Conservation (phyloP, 2,329 filamentous ascomycete species). For the Xylariaceae sp. region DNA sequence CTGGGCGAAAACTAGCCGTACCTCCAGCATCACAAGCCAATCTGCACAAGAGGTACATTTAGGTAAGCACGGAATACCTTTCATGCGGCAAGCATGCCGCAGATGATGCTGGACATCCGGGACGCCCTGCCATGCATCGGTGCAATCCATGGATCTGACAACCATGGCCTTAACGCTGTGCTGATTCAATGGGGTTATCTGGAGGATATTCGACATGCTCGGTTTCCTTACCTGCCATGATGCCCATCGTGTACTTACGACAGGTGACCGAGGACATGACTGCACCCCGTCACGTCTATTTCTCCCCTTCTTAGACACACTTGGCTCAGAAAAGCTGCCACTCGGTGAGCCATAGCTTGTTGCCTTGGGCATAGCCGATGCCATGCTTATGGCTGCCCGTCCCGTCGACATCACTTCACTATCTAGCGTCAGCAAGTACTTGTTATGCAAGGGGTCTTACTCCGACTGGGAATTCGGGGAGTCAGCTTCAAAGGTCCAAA, state of each 20-base stretch:
- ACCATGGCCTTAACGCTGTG: neutral
- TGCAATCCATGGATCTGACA: neutral
- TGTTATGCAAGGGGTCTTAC: too few species aligned
- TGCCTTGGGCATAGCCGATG: constrained; percentile 38
- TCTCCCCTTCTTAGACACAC: neutral
- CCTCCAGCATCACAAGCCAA: too few species aligned
- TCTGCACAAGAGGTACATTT: too few species aligned
- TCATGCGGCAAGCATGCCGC: too few species aligned
- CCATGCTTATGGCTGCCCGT: constrained; percentile 59
- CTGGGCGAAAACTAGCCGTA: too few species aligned
- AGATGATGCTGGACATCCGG: too few species aligned
- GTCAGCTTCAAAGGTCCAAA: too few species aligned
- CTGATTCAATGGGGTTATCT: neutral
- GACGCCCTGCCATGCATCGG: neutral
- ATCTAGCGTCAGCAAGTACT: too few species aligned
- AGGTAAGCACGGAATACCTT: too few species aligned
- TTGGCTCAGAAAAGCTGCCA: constrained; percentile 28
- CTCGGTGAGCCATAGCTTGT: constrained; percentile 43
- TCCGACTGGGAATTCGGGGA: too few species aligned
- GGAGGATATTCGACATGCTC: neutral
- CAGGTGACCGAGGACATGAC: too few species aligned
- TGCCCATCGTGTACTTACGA: too few species aligned
- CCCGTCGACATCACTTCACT: constrained; percentile 69
- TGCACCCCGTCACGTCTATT: neutral
- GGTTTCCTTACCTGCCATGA: neutral